Conservation (phyloP, 768 basidiomycete species). For the Boletus rubescentipes region DNA sequence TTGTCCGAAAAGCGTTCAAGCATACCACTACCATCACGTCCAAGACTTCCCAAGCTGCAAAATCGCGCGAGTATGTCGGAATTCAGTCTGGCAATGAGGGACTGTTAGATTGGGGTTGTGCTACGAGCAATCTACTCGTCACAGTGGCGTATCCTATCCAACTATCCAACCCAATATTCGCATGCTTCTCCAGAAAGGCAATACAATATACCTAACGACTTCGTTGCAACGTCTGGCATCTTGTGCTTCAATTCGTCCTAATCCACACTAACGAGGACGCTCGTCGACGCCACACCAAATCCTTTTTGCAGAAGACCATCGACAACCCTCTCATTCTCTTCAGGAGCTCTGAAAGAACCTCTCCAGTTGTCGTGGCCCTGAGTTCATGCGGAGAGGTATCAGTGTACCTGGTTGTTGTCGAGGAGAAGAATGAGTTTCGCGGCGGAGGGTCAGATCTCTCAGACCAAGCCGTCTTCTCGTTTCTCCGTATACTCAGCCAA, state of each 20-base stretch:
- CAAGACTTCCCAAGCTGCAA: conserved; percentile 12
- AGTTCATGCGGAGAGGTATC: neutral
- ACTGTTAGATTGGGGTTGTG: conserved; percentile 15
- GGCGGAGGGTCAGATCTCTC: conserved; percentile 30
- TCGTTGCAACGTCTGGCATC: neutral
- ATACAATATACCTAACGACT: conserved; percentile 6
- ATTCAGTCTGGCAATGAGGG: neutral
- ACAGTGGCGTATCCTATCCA: conserved; percentile 9
- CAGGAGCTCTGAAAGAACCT: neutral
- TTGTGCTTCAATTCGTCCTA: conserved; percentile 15
- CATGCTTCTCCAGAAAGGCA: conserved; percentile 24
- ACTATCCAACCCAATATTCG: conserved; percentile 27
- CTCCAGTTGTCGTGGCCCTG: neutral
- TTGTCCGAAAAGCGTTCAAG: neutral
- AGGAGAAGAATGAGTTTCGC: conserved; percentile 19
- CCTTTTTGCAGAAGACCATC: conserved; percentile 1
- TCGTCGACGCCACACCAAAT: neutral
- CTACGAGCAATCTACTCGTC: neutral
- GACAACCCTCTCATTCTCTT: neutral
- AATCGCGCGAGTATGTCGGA: conserved; percentile 2
- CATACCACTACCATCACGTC: neutral
- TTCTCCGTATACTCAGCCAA: conserved; percentile 15
- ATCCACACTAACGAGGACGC: conserved; percentile 9
- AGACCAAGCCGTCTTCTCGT: conserved; percentile 29
- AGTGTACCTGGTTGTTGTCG: conserved; percentile 12